Evolutionary conservation across 2,329 filamentous ascomycete species (phyloP), one percentile per base, ranked within the genome.

Genomic region (Aspergillus hortae): DNA sequence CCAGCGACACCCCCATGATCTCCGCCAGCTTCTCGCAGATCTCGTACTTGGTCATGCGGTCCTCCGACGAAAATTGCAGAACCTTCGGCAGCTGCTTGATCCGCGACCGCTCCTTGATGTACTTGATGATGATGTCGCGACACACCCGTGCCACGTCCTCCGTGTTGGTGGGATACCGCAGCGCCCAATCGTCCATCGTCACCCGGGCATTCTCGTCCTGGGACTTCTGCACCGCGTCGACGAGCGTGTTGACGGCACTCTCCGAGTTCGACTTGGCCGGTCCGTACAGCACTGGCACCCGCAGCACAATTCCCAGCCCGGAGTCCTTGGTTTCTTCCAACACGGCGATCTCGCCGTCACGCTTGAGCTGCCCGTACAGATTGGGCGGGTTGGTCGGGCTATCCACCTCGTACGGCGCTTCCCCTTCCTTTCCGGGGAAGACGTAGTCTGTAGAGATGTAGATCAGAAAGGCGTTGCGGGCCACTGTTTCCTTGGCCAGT

Each of bases 161-260:
- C 0, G 90, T 95, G 67, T 94, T 94, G 6, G 91, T 95, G 7
- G 91, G 91, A 73, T 90, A 95, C 25, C 91, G 82, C 46, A 88
- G 74, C 1, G 89, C 86, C 85, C 90, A 95, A 68, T 95, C 86
- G 64, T 96, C 91, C 85, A 95, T 92, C 66, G 83, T 85, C 38
- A 91, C 77, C 51, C 79, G 80, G 1, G 77, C 77, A 4, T 77
- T 81, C 35, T 60, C 74, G 46, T 85, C 81, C 67, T 92, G 88
- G 0, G 85, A 81, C 67, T 88, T 89, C 82, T 84, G 87, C 6
- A 96, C 79, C 1, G 80, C 76, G 48, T 92, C 88, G 72, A 96
- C 81, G 44, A 96, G 78, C 0, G 86, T 79, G 64, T 96, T 95
- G 42, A 95, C 83, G 0, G 92, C 90, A 62, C 89, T 94, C 72